Evolutionary conservation across 768 basidiomycete species (phyloP).

Genomic region (Pluteus cervinus): DNA sequence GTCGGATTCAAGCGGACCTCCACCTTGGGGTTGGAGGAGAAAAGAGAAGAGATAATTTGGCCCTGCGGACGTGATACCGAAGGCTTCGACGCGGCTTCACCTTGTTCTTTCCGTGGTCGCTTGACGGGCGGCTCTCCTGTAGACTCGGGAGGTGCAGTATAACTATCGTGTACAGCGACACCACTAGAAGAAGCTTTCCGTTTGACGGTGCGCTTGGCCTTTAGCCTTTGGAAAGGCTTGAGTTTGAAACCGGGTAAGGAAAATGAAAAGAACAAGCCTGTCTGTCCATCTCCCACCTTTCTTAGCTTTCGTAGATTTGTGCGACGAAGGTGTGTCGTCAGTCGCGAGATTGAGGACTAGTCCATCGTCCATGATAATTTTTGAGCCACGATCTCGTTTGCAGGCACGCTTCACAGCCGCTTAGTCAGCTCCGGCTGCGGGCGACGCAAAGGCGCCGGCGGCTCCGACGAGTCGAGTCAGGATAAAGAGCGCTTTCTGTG

Average conservation of each 20-base stretch:
- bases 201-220: slow-evolving; percentile 67
- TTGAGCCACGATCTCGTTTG: no score
- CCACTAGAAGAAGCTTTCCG: slow-evolving; percentile 43
- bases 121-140: slow-evolving; percentile 40
- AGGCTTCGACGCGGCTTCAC: slow-evolving; percentile 3
- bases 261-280: slow-evolving; percentile 39
- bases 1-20: slow-evolving; percentile 29
- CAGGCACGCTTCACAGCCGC: no score
- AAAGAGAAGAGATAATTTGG: slow-evolving; percentile 84
- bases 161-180: slow-evolving; percentile 16
- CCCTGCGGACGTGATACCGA: slow-evolving; percentile 18
- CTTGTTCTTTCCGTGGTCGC: slow-evolving; percentile 30
- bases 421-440: slow-evolving; percentile 19
- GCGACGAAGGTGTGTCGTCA: slow-evolving; percentile 24
- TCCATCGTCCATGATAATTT: slow-evolving; percentile 55
- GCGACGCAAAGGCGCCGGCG: no score
- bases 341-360: slow-evolving; percentile 68
- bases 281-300: slow-evolving; percentile 76
- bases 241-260: slow-evolving; percentile 4
- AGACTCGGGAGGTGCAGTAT: slow-evolving; percentile 9
- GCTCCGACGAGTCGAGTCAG: neutral
- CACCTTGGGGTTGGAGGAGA: slow-evolving; percentile 76
- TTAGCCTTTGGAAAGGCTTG: slow-evolving; percentile 45
- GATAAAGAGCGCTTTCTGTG: no score
- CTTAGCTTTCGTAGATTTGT: slow-evolving; percentile 21